Base-by-base conservation (phyloP, 345 rosid genomes). In the Garcia nutans region DNA sequence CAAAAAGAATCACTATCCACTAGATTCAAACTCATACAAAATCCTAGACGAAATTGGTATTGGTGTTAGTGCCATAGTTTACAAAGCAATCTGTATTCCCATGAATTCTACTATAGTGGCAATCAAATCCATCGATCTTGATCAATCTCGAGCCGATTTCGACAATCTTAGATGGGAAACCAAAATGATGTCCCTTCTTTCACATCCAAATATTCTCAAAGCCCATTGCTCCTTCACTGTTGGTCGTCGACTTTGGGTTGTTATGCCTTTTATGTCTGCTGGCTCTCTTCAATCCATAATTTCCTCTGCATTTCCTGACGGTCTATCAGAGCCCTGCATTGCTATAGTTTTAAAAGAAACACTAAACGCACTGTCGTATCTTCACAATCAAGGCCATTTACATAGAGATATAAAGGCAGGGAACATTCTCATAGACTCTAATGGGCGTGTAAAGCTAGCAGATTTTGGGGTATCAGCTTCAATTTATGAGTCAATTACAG, bases 241-340 rank as follows among this genome's bases (percentile, higher is more conserved):
- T 15, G 95, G 82, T 73, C 86, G 82, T 31, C 85, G 86, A 60
- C 96, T 94, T 56, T 94, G 98, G 97, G 93, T 94, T 31, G 93
- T 94, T 54, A 92, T 91, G 98, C 97, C 98, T 0, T 94, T 94
- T 84, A 91, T 94, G 97, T 89, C 95, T 2, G 88, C 89, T 1
- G 97, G 99, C 54, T 94, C 99, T 3, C 77, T 91, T 23, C 97
- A 90, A 42, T 94, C 96, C 65, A 88, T 92, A 7, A 88, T 94
- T 78, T 83, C 93, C 0, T 87, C 92, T 0, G 79, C 89, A 10
- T 90, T 91, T 74, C 93, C 97, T 0, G 77, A 80, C 26, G 98
- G 97, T 2, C 76, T 94, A 5, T 76, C 93, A 0, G 97, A 94
- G 79, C 89, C 89, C 23, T 90, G 93, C 86, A 94, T 92, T 62